phyloP scores from a whole-genome alignment of 2,329 filamentous ascomycete genomes.

The Ascosphaera pollenicola region DNA sequence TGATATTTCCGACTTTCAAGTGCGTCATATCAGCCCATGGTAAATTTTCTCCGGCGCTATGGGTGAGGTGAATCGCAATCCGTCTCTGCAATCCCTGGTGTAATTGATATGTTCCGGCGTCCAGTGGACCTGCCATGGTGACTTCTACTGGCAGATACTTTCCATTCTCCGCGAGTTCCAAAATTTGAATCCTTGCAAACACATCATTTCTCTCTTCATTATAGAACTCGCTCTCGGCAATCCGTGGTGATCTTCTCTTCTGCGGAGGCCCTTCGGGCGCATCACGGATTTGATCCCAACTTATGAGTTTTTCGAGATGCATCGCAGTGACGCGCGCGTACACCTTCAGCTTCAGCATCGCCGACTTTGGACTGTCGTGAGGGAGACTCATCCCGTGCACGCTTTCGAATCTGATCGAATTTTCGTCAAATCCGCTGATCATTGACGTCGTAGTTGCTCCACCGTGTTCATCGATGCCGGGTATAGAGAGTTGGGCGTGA shows the following conservation, averaged over 20 bases:
- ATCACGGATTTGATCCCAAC: conserved; percentile 98
- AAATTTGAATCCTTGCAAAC: conserved; percentile 66
- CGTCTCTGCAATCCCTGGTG: conserved; percentile 86
- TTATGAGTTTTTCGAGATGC: conserved; percentile 90
- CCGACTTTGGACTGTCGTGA: conserved; percentile 49
- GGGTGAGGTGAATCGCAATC: conserved; percentile 69
- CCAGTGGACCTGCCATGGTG: conserved; percentile 60
- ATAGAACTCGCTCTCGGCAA: conserved; percentile 82
- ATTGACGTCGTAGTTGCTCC: conserved; percentile 90
- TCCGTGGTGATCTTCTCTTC: conserved; percentile 39
- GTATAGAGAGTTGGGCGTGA: conserved; percentile 90
- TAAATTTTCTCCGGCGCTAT: conserved; percentile 69
- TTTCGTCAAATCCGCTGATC: conserved; percentile 84
- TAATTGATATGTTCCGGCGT: conserved; percentile 79
- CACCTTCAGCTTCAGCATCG: conserved; percentile 64
- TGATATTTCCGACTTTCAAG: conserved; percentile 59
- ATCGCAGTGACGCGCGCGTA: conserved; percentile 80
- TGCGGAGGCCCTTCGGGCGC: conserved; percentile 32
- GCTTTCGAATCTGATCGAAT: conserved; percentile 81
- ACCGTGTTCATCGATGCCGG: conserved; percentile 59
- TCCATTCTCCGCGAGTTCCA: conserved; percentile 78
- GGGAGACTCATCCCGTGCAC: conserved; percentile 96
- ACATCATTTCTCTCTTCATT: conserved; percentile 87
- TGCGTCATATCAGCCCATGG: conserved; percentile 70
- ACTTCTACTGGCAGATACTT: conserved; percentile 88